A percentile compares a stretch with the other conserved stretches of the same genome.
Evolutionary conservation across 305 asterid species (phyloP).

Genomic region (Plantago coronopus): DNA sequence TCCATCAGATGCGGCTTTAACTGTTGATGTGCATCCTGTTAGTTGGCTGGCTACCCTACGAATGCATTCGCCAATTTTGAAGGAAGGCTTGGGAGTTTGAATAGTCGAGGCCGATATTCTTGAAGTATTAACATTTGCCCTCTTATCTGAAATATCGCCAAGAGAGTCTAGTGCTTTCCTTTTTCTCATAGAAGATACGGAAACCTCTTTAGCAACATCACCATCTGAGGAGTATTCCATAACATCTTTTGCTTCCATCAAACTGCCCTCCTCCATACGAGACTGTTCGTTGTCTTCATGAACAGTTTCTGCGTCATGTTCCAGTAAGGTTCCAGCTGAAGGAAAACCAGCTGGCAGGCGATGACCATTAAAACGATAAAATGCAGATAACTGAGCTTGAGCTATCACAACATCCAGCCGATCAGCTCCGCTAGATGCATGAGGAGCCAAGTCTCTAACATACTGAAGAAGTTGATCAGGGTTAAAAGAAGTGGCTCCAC

Average conservation of each 20-base stretch:
- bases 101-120: constrained; percentile 39
- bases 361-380: constrained; percentile 60
- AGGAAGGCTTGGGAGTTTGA: constrained; percentile 68
- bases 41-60: constrained; percentile 87
- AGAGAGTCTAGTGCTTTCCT: constrained; percentile 49
- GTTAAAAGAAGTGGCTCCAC: constrained; percentile 46
- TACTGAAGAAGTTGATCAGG: constrained; percentile 68
- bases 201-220: constrained; percentile 35
- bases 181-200: constrained; percentile 42
- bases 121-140: constrained; percentile 42
- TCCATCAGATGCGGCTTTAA: constrained; percentile 39
- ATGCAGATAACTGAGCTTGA: constrained; percentile 68
- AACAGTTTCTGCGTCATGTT: constrained; percentile 31
- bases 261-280: constrained; percentile 55
- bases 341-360: constrained; percentile 43
- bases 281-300: constrained; percentile 41
- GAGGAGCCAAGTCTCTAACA: constrained; percentile 47
- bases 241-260: constrained; percentile 53
- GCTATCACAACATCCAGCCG: constrained; percentile 61
- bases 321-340: constrained; percentile 45
- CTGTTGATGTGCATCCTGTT: constrained; percentile 50
- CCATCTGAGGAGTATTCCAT: constrained; percentile 41
- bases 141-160: constrained; percentile 45
- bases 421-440: constrained; percentile 47
- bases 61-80: constrained; percentile 88